These are phyloP conservation scores for Boletus rubescentipes DNA, from an alignment of 768 basidiomycete genomes.

Conservation along the genomic window DNA sequence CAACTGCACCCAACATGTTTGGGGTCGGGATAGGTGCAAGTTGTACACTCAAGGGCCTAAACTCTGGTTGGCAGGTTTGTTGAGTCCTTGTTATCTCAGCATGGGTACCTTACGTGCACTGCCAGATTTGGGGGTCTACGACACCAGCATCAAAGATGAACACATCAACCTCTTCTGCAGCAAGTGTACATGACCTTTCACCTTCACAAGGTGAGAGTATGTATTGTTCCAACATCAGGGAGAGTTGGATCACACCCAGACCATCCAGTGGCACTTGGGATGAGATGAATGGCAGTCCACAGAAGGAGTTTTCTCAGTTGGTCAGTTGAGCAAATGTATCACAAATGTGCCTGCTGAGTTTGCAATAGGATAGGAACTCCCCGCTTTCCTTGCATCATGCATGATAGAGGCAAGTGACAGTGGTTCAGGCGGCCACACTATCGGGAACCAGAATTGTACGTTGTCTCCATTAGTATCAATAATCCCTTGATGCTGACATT, in stretches of 20 bases:
- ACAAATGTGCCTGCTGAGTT: constrained; percentile 12
- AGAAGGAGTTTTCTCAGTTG: constrained; percentile 49
- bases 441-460: constrained; percentile 42
- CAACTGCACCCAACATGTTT: constrained; percentile 48
- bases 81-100: constrained; percentile 6
- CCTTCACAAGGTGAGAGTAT: constrained; percentile 44
- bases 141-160: constrained; percentile 54
- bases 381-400: constrained; percentile 45
- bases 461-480: constrained; percentile 7
- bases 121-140: constrained; percentile 59
- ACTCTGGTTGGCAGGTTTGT: constrained; percentile 68
- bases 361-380: constrained; percentile 40
- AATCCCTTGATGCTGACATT: constrained; percentile 19
- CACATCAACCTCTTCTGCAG: constrained; percentile 59
- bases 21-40: constrained; percentile 49
- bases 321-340: constrained; percentile 34
- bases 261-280: constrained; percentile 61
- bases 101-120: constrained; percentile 8
- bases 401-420: constrained; percentile 46
- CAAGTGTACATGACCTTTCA: constrained; percentile 50
- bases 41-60: constrained; percentile 49
- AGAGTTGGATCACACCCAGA: constrained; percentile 52
- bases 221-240: constrained; percentile 47
- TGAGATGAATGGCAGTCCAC: constrained; percentile 47
- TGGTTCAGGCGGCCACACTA: constrained; percentile 37